These are phyloP conservation scores for Coffea humblotiana DNA, from an alignment of 305 asterid species.

Conservation along the genomic window DNA sequence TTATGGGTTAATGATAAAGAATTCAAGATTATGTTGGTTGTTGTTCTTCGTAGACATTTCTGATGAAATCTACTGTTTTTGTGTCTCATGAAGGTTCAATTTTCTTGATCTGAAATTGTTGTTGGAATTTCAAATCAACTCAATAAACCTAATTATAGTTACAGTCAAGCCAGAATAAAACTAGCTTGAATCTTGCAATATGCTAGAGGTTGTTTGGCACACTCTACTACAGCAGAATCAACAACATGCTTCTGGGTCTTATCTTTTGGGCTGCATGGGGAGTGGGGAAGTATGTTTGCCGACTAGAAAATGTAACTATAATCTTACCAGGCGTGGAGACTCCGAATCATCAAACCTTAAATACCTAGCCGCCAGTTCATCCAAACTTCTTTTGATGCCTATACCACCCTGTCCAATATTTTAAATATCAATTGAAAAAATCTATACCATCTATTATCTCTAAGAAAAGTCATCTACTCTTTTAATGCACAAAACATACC, in stretches of 20 bases:
- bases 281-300: neutral
- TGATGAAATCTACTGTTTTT: neutral
- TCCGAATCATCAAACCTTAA: slow-evolving; percentile 62
- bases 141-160: neutral
- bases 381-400: slow-evolving; percentile 84
- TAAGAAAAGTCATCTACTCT: slow-evolving; percentile 4
- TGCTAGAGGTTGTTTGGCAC: neutral
- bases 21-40: neutral
- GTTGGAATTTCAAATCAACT: neutral
- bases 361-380: slow-evolving; percentile 83
- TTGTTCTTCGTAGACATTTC: neutral
- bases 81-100: neutral
- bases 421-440: slow-evolving; percentile 13
- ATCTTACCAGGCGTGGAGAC: slow-evolving; percentile 88
- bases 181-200: neutral
- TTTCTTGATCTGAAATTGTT: neutral
- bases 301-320: neutral
- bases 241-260: neutral
- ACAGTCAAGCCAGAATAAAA: neutral
- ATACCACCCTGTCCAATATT: slow-evolving; percentile 69
- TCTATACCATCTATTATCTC: slow-evolving; percentile 22
- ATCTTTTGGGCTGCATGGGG: neutral
- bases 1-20: neutral
- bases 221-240: too few relatives aligned
- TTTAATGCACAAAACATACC: slow-evolving; percentile 38